phyloP scores from a whole-genome alignment of 208 protist species.

The Acanthamoeba sp. region DNA sequence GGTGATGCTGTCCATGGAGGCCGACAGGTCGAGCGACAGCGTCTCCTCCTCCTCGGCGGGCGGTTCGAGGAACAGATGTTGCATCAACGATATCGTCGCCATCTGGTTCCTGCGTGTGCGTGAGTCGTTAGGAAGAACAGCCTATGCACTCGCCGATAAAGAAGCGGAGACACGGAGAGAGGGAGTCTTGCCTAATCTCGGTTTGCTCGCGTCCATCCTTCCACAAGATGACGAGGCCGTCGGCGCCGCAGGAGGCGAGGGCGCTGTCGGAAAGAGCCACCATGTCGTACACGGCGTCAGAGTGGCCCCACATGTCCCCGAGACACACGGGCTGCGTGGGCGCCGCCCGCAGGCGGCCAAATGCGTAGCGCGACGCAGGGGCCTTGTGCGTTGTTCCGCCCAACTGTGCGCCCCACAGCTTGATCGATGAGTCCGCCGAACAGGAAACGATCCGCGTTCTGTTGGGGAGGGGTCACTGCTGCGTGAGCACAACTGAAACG shows the following conservation, averaged over 20 bases:
- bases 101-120: not conserved
- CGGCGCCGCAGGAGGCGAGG: conserved; percentile 16
- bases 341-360: not conserved
- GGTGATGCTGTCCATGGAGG: not conserved
- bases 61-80: conserved; percentile 20
- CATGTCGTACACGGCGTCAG: conserved; percentile 55
- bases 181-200: conserved; percentile 2
- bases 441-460: conserved; percentile 70
- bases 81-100: conserved; percentile 42
- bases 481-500: too few relatives aligned
- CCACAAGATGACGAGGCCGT: conserved; percentile 65
- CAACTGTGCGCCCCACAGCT: conserved; percentile 46
- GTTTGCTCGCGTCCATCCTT: conserved; percentile 57
- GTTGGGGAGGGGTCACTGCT: too few relatives aligned
- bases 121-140: too few relatives aligned
- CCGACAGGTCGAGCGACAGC: not conserved
- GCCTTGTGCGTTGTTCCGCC: not conserved
- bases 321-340: conserved; percentile 47
- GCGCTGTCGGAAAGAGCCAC: not conserved
- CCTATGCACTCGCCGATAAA: not conserved
- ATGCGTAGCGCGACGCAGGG: not conserved
- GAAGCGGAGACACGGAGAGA: not conserved
- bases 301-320: conserved; percentile 63
- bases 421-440: conserved; percentile 63
- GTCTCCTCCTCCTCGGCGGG: not conserved